A percentile compares a stretch with the other conserved stretches of the same genome.
phyloP scores from a whole-genome alignment of 352 stramenopile species.

The Phytopythium vexans region DNA sequence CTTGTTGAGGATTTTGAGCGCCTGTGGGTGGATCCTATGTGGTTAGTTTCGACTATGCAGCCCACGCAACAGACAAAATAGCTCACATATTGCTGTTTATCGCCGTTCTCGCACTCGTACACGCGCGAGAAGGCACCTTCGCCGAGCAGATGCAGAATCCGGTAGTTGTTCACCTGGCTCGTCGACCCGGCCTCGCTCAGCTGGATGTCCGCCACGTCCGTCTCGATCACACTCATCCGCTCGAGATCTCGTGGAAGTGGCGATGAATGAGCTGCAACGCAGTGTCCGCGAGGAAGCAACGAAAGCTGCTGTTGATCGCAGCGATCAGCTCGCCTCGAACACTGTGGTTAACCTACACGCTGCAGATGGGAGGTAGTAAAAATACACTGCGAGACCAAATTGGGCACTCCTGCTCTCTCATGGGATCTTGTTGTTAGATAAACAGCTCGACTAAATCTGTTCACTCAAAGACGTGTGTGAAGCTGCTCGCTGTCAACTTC shows the following conservation, averaged over 20 bases:
- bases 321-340: too few relatives aligned
- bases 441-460: too few relatives aligned
- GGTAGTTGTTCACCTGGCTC: constrained; percentile 77
- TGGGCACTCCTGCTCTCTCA: too few relatives aligned
- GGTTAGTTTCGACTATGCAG: too few relatives aligned
- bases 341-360: too few relatives aligned
- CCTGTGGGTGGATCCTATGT: constrained; percentile 19
- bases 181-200: constrained; percentile 53
- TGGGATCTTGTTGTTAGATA: too few relatives aligned
- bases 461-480: too few relatives aligned
- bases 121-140: constrained; percentile 82
- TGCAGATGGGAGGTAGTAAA: too few relatives aligned
- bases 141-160: constrained; percentile 53
- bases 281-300: too few relatives aligned
- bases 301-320: too few relatives aligned
- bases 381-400: too few relatives aligned
- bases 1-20: constrained; percentile 84
- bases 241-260: neutral
- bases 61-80: neutral
- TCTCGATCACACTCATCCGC: constrained; percentile 59
- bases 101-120: constrained; percentile 53
- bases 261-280: neutral
- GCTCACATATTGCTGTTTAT: constrained; percentile 50
- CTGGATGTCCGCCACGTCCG: constrained; percentile 52
- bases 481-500: too few relatives aligned